Conservation (phyloP, 2,329 filamentous ascomycete species). For the Fusarium irregulare region DNA sequence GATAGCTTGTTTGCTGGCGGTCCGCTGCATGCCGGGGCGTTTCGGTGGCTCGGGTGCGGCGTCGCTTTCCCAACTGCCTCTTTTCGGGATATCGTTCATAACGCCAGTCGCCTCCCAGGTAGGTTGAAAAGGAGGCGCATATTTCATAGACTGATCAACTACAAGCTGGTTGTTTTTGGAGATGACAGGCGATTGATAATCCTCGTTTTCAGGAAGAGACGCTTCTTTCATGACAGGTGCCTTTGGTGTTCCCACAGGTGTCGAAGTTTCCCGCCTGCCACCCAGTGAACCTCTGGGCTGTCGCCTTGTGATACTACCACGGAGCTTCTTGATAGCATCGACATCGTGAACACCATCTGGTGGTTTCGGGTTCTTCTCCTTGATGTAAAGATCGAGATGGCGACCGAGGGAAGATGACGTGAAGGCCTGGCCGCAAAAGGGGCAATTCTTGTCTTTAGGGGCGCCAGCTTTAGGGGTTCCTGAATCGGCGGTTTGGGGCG, state of each 20-base stretch:
- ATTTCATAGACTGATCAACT: constrained; percentile 61
- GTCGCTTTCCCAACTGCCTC: constrained; percentile 49
- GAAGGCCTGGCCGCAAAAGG: constrained; percentile 88
- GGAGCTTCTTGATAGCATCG: constrained; percentile 84
- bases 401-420: constrained; percentile 94
- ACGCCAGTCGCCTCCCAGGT: constrained; percentile 83
- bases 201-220: constrained; percentile 55
- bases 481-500: constrained; percentile 51
- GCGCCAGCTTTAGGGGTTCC: constrained; percentile 57
- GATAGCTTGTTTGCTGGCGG: constrained; percentile 62
- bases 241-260: constrained; percentile 64
- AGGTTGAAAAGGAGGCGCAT: constrained; percentile 65
- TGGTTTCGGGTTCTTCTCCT: constrained; percentile 89
- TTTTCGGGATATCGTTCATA: constrained; percentile 76
- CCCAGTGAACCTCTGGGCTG: constrained; percentile 76
- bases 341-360: constrained; percentile 91
- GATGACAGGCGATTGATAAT: constrained; percentile 53
- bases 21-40: constrained; percentile 54
- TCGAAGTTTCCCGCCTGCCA: constrained; percentile 69
- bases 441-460: constrained; percentile 87
- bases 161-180: constrained; percentile 57
- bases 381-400: constrained; percentile 94
- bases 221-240: constrained; percentile 54
- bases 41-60: constrained; percentile 52
- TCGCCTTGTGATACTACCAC: constrained; percentile 86